Base-by-base conservation (phyloP, 306 rosid genomes). In the Vachellia pachyceras region DNA sequence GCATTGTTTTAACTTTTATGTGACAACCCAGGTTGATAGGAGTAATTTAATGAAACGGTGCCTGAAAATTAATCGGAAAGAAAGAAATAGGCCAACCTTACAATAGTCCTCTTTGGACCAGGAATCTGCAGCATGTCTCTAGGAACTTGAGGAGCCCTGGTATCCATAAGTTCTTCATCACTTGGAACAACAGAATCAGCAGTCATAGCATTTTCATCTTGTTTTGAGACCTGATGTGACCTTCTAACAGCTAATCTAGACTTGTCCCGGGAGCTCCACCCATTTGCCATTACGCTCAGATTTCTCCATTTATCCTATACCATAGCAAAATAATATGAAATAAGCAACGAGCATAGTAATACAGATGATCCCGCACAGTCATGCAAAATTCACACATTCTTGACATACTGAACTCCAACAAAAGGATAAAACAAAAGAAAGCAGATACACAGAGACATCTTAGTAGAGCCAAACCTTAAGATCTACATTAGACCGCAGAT, bases 281-380 rank as follows among this genome's bases (percentile, higher is more conserved):
- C 97, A 84, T 92, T 89, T 77, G 94, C 90, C 96, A 95, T 93
- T 76, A 95, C 98, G 69, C 97, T 90, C 89, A 93, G 88, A 86
- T 93, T 95, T 87, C 98, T 88, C 99, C 99, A 95, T 87, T 95
- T 95, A 86, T 95, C 99, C 99, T 95, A 80, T 66, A 47, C 71
- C 75, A 50, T 50, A 85, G 37, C n/a, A 41, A 80, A 61, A n/a
- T n/a, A n/a, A n/a, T n/a, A n/a, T n/a, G n/a, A n/a, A n/a, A n/a
- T n/a, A n/a, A n/a, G n/a, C n/a, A n/a, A n/a, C n/a, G n/a, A n/a
- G n/a, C n/a, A n/a, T n/a, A n/a, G n/a, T n/a, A n/a, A n/a, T n/a
- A n/a, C n/a, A n/a, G n/a, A n/a, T n/a, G n/a, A n/a, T n/a, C n/a
- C n/a, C n/a, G n/a, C n/a, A n/a, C n/a, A n/a, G n/a, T n/a, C n/a